Conservation (phyloP, 1,139 yeast genomes). For the Saccharomycopsis phalli region DNA sequence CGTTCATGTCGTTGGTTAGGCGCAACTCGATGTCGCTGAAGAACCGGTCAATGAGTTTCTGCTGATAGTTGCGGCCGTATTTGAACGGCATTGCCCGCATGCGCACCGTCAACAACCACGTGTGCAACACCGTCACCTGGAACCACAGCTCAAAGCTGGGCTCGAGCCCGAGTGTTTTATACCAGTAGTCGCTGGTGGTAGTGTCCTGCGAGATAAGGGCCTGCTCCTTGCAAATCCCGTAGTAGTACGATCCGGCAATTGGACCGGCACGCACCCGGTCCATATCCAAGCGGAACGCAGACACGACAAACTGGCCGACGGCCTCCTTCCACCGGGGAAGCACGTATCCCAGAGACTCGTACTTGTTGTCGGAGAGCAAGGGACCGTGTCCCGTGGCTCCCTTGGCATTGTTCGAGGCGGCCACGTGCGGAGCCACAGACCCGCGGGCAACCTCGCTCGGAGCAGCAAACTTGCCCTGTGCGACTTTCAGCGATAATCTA, state of each 20-base stretch:
- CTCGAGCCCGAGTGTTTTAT: slow-evolving; percentile 74
- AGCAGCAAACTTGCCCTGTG: slow-evolving; percentile 11
- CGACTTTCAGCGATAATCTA: too few species aligned
- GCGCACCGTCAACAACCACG: slow-evolving; percentile 88
- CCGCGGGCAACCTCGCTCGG: slow-evolving; percentile 11
- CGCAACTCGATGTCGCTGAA: slow-evolving; percentile 86
- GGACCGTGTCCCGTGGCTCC: slow-evolving; percentile 33
- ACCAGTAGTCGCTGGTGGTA: slow-evolving; percentile 61
- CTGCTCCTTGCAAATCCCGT: slow-evolving; percentile 79
- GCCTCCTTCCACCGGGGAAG: slow-evolving; percentile 64
- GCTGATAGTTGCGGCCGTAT: slow-evolving; percentile 84
- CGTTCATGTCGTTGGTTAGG: slow-evolving; percentile 76
- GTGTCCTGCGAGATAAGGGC: slow-evolving; percentile 65
- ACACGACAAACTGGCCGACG: slow-evolving; percentile 65
- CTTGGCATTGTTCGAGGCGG: not conserved
- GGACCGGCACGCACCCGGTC: slow-evolving; percentile 90
- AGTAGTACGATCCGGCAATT: slow-evolving; percentile 82
- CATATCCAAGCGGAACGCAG: slow-evolving; percentile 72
- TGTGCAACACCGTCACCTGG: slow-evolving; percentile 81
- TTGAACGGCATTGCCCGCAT: slow-evolving; percentile 95
- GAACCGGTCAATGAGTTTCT: slow-evolving; percentile 79
- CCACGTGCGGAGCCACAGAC: not conserved
- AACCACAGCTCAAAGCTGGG: slow-evolving; percentile 90
- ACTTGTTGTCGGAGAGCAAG: slow-evolving; percentile 43
- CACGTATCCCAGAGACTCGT: slow-evolving; percentile 48